These are phyloP conservation scores for Ustilago curta DNA, from an alignment of 1,284 basidiomycete species.

Conservation along the genomic window DNA sequence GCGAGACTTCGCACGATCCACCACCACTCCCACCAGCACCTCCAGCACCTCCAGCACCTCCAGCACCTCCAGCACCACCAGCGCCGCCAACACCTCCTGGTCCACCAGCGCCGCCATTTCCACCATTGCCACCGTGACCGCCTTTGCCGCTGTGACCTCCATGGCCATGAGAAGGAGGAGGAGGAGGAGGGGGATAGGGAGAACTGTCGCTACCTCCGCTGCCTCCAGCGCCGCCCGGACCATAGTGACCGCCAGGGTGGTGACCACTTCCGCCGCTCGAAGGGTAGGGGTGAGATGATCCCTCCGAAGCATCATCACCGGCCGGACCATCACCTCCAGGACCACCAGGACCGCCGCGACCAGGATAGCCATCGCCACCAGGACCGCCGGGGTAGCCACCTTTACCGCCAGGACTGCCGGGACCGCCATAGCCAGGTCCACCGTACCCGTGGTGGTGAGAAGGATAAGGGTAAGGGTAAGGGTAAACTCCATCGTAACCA, in stretches of 20 bases:
- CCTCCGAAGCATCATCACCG: not conserved
- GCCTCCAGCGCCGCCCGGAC: conserved; percentile 3
- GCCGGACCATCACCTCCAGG: conserved; percentile 5
- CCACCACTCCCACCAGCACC: not conserved
- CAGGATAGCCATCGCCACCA: not conserved
- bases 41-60: not conserved
- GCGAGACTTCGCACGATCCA: not conserved
- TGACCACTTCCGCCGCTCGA: not conserved
- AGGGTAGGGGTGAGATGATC: not conserved
- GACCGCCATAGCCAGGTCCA: not conserved
- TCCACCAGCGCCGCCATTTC: not conserved
- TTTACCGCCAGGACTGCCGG: conserved; percentile 3
- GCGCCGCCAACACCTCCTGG: conserved; percentile 12
- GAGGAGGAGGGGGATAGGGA: not conserved
- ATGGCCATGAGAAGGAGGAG: not conserved
- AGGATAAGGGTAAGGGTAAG: no score
- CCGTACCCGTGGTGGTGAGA: not conserved
- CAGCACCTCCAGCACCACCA: not conserved
- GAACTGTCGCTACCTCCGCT: conserved; percentile 10
- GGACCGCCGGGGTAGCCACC: conserved; percentile 15
- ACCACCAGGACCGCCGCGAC: conserved; percentile 6
- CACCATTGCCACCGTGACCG: conserved; percentile 14
- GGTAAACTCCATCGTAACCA: not conserved
- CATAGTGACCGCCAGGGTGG: not conserved
- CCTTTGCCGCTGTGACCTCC: conserved; percentile 1